Percentiles rank a stretch among this genome's conserved stretches.
These are phyloP conservation scores for Xylariaceae sp. DNA, from an alignment of 2,329 filamentous ascomycete genomes.

Conservation along the genomic window DNA sequence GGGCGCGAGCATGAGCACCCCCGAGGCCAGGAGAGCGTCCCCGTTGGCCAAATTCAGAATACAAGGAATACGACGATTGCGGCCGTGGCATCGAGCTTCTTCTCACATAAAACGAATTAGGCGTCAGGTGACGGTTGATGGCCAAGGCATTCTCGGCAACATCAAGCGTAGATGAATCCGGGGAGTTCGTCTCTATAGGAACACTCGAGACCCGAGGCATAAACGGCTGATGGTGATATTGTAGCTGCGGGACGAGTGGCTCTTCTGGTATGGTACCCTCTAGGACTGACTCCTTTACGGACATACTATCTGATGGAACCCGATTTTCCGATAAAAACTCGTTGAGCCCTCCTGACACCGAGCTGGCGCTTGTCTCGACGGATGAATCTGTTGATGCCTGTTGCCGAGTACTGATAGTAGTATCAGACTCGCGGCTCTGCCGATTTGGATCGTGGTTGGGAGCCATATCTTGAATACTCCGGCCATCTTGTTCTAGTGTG, in stretches of 20 bases:
- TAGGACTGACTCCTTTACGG: conserved; percentile 58
- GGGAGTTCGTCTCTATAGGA: conserved; percentile 50
- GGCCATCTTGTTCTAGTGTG: conserved; percentile 27
- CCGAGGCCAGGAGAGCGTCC: conserved; percentile 65
- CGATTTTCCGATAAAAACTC: conserved; percentile 55
- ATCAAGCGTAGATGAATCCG: conserved; percentile 58
- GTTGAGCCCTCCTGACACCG: conserved; percentile 56
- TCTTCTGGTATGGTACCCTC: conserved; percentile 51
- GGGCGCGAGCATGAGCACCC: conserved; percentile 51
- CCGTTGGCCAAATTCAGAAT: conserved; percentile 71
- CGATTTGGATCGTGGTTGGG: conserved; percentile 46
- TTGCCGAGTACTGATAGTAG: conserved; percentile 57
- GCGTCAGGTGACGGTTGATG: conserved; percentile 69
- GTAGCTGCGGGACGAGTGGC: conserved; percentile 61
- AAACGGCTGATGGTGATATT: conserved; percentile 65
- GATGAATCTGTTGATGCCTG: conserved; percentile 60
- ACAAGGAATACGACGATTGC: conserved; percentile 76
- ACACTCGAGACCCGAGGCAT: conserved; percentile 52
- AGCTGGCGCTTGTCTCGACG: conserved; percentile 62
- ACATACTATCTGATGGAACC: conserved; percentile 50
- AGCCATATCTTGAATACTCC: conserved; percentile 30
- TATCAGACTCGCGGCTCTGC: conserved; percentile 61
- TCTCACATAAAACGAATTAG: conserved; percentile 59
- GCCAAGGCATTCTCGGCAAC: conserved; percentile 56
- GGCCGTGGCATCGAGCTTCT: conserved; percentile 71